Base-by-base conservation (phyloP, 2,329 filamentous ascomycete species). In the Coniochaeta sp. region DNA sequence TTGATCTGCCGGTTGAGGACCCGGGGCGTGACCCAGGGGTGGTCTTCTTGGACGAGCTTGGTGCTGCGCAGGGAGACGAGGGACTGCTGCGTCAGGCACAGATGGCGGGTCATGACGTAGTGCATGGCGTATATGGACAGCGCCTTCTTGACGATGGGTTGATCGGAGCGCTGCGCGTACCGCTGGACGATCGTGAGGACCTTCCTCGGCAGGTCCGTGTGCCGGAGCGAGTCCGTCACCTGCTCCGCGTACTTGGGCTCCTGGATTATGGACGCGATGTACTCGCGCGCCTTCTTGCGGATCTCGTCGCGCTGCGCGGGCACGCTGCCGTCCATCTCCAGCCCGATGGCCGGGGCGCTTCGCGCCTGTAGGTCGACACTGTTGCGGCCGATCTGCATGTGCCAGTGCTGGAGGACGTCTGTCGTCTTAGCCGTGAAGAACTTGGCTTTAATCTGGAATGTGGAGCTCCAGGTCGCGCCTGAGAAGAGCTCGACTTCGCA, bases 1-100 rank as follows among this genome's bases (percentile, higher is more conserved):
- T 85, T 85, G 67, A 85, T 67, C 70, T 85, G 82, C 34, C 82
- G 77, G 64, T 79, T 81, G 44, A 85, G 77, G 57, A 85, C 74
- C 12, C 82, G 77, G 36, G 82, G 72, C 34, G 82, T 85, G 54
- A 81, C 71, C 69, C 73, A 79, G 3, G 72, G 70, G 8, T 71
- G 71, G 64, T 78, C 74, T 60, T 77, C 75, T 11, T 77, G 75
- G 31, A 81, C 73, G 58, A 79, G 69, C 5, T 75, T 75, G 1
- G 74, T 77, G 17, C 72, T 64, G 40, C 71, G 69, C 24, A 84
- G 73, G 6, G 71, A 69, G 62, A 70, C 65, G 40, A 83, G 70
- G 31, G 77, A 79, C 47, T 71, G 67, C 7, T 67, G 68, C 9
- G 81, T 83, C 36, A 85, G 72, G 67, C 76, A 80, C 24, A 85